Percentiles rank a stretch among this genome's conserved stretches.
Conservation (phyloP, 2,329 filamentous ascomycete genomes). For the Didymella arachidicola region DNA sequence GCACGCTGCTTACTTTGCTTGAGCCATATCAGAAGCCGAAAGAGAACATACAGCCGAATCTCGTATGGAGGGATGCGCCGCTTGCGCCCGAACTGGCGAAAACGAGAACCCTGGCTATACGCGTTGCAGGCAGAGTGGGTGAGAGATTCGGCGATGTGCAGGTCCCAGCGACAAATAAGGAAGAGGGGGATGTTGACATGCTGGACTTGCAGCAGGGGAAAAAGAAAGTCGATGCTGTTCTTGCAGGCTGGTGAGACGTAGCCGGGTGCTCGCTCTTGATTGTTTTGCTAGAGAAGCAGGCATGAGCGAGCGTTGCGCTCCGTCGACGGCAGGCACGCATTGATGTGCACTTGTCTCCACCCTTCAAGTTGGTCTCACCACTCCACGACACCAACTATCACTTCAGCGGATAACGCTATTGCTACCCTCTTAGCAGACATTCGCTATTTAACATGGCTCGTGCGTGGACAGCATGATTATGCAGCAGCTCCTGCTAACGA, state of each 20-base stretch:
- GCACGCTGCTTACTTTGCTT: constrained; percentile 60
- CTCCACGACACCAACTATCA: neutral
- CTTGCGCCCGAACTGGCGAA: constrained; percentile 71
- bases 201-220: constrained; percentile 27
- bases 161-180: constrained; percentile 38
- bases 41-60: constrained; percentile 66
- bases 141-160: constrained; percentile 42
- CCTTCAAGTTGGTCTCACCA: neutral
- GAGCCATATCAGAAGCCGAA: constrained; percentile 60
- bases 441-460: constrained; percentile 3
- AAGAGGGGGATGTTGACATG: constrained; percentile 36
- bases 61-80: constrained; percentile 70
- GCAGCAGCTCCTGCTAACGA: neutral
- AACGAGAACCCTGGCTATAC: constrained; percentile 65
- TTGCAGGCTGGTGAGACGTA: constrained; percentile 33
- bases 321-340: neutral
- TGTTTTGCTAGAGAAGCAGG: neutral
- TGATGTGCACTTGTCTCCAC: neutral
- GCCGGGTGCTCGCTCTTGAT: neutral
- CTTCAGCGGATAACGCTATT: neutral
- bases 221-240: constrained; percentile 36
- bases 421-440: neutral
- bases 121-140: constrained; percentile 47
- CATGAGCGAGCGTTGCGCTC: neutral
- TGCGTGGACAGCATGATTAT: neutral